phyloP scores from a whole-genome alignment of 73 alveolate species.

The Paraurostyla sp. region DNA sequence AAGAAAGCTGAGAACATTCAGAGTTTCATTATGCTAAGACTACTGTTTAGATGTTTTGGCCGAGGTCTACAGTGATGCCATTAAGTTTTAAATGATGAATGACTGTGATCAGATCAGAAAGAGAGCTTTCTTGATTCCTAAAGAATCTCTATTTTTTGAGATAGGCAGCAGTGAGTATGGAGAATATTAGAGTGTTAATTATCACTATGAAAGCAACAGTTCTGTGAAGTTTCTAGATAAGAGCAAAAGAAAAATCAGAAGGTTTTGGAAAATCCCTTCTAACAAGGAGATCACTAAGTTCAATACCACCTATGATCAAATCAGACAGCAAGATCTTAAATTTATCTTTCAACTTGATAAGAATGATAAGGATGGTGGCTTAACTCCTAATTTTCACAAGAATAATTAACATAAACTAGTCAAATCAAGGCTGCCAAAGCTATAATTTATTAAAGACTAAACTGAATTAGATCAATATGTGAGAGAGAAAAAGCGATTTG shows the following conservation, averaged over 20 bases:
- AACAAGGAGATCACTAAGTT: constrained; percentile 29
- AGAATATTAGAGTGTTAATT: constrained; percentile 31
- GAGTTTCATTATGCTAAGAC: constrained; percentile 36
- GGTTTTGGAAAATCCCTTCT: constrained; percentile 56
- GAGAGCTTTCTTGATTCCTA: constrained; percentile 44
- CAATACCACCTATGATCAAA: background rate
- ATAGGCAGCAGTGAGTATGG: constrained; percentile 9
- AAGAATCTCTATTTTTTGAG: constrained; percentile 6
- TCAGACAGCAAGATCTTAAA: background rate
- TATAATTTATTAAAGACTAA: background rate
- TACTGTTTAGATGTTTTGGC: constrained; percentile 62
- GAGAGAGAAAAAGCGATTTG: constrained; percentile 37
- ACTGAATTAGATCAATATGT: background rate
- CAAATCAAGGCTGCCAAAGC: background rate
- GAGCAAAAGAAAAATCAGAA: background rate
- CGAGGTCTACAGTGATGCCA: constrained; percentile 45
- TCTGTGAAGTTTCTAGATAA: background rate
- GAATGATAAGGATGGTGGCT: background rate
- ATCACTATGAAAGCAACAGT: background rate
- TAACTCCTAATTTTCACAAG: constrained; percentile 23
- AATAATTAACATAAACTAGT: background rate
- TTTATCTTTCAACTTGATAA: background rate
- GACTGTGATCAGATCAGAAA: constrained; percentile 22
- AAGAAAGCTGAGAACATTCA: constrained; percentile 46
- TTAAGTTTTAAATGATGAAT: background rate